These are phyloP conservation scores for Suillus subaureus DNA, from an alignment of 768 basidiomycete species.

Conservation along the genomic window DNA sequence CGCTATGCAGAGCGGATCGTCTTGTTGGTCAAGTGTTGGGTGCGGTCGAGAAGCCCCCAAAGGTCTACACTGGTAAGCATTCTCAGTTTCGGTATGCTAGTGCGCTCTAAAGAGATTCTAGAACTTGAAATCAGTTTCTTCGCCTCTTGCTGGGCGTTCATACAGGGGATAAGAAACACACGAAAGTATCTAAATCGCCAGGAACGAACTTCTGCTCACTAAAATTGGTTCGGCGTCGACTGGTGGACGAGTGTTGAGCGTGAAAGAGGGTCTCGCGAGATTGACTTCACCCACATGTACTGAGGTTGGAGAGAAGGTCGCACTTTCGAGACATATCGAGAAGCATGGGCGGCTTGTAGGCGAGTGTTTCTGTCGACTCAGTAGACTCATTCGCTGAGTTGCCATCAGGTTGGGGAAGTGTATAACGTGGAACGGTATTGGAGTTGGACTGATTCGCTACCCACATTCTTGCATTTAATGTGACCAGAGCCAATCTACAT, in stretches of 20 bases:
- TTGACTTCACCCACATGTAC: slow-evolving; percentile 94
- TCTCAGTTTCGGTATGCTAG: not conserved
- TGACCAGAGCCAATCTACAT: not conserved
- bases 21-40: not conserved
- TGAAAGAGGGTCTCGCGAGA: slow-evolving; percentile 93
- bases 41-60: not conserved
- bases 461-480: not conserved
- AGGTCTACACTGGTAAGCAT: not conserved
- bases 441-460: slow-evolving; percentile 60
- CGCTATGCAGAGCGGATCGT: not conserved
- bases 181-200: slow-evolving; percentile 90
- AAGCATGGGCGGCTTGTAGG: slow-evolving; percentile 98
- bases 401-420: slow-evolving; percentile 66
- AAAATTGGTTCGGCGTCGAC: slow-evolving; percentile 99
- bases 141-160: slow-evolving; percentile 95
- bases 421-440: slow-evolving; percentile 80
- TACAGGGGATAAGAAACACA: slow-evolving; percentile 97
- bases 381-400: slow-evolving; percentile 4
- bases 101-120: not conserved
- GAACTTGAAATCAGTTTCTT: slow-evolving; percentile 87
- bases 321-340: slow-evolving; percentile 90
- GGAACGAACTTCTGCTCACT: slow-evolving; percentile 91
- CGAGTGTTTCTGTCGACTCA: slow-evolving; percentile 42
- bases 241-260: slow-evolving; percentile 90
- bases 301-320: slow-evolving; percentile 97